Evolutionary conservation across 495 filamentous ascomycete genomes (phyloP).

Genomic region (Aspergillus conjunctus): DNA sequence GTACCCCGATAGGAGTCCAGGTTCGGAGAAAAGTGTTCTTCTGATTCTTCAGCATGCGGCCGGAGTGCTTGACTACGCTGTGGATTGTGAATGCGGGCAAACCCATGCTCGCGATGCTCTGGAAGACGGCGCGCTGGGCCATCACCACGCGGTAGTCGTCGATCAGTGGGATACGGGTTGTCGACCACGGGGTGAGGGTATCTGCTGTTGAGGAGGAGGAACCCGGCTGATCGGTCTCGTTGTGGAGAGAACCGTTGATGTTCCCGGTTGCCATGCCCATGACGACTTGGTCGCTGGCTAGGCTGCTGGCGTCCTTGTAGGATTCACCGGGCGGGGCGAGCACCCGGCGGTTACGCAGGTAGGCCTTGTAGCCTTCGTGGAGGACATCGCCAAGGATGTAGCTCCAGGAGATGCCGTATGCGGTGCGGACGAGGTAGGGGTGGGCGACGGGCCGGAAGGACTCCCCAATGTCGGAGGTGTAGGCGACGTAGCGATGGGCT

Average conservation of each 20-base stretch:
- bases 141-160: constrained; percentile 92
- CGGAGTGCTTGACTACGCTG: constrained; percentile 83
- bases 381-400: constrained; percentile 89
- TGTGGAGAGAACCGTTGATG: constrained; percentile 26
- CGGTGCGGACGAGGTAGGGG: constrained; percentile 73
- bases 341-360: constrained; percentile 72
- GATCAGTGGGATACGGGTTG: constrained; percentile 63
- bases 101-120: constrained; percentile 89
- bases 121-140: constrained; percentile 87
- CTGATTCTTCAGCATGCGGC: constrained; percentile 73
- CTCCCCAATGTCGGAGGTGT: constrained; percentile 96
- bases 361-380: constrained; percentile 95
- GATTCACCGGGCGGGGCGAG: constrained; percentile 43
- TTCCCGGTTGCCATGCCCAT: constrained; percentile 47
- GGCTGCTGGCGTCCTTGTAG: constrained; percentile 45
- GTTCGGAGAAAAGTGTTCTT: constrained; percentile 76
- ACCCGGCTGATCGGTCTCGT: neutral
- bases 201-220: constrained; percentile 19
- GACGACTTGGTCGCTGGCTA: constrained; percentile 33
- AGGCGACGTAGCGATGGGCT: constrained; percentile 95
- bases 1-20: constrained; percentile 84
- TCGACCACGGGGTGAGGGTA: constrained; percentile 36
- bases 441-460: constrained; percentile 94
- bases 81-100: constrained; percentile 96
- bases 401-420: constrained; percentile 90